A percentile compares a stretch with the other conserved stretches of the same genome.
These are phyloP conservation scores for Chaetomium globosum DNA, from an alignment of 2,329 filamentous ascomycete species.

Conservation along the genomic window DNA sequence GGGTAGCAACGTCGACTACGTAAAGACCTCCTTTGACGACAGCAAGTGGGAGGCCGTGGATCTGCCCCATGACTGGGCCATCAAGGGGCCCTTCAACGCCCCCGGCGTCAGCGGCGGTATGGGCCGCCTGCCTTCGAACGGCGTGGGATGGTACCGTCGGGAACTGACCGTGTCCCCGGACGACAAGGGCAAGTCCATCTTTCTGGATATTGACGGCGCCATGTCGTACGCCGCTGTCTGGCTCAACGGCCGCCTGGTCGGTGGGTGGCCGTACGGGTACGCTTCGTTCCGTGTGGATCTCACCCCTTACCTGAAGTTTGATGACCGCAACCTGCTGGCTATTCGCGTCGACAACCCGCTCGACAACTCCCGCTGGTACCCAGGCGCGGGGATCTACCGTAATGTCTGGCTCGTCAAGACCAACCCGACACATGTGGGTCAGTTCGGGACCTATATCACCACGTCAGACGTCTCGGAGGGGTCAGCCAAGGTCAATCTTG, in stretches of 20 bases:
- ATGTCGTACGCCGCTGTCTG: slow-evolving; percentile 57
- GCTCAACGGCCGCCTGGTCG: slow-evolving; percentile 54
- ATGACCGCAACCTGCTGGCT: slow-evolving; percentile 49
- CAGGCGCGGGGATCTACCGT: slow-evolving; percentile 56
- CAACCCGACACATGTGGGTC: slow-evolving; percentile 50
- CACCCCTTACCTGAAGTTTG: slow-evolving; percentile 46
- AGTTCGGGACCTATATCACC: slow-evolving; percentile 55
- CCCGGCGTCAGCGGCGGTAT: slow-evolving; percentile 45
- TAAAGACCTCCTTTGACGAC: slow-evolving; percentile 44
- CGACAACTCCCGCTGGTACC: slow-evolving; percentile 57
- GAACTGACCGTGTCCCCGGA: slow-evolving; percentile 41
- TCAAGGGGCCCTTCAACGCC: slow-evolving; percentile 49
- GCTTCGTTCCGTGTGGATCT: slow-evolving; percentile 56
- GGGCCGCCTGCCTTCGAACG: slow-evolving; percentile 53
- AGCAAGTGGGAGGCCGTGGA: slow-evolving; percentile 46
- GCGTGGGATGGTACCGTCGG: slow-evolving; percentile 57
- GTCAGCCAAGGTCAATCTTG: slow-evolving; percentile 50
- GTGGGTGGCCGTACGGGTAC: slow-evolving; percentile 57
- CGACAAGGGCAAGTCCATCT: slow-evolving; percentile 47
- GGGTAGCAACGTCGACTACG: slow-evolving; percentile 38
- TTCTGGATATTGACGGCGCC: slow-evolving; percentile 54
- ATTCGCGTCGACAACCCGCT: slow-evolving; percentile 55
- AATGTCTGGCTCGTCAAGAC: slow-evolving; percentile 58
- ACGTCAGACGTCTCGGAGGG: slow-evolving; percentile 49
- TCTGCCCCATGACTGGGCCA: slow-evolving; percentile 55